These are phyloP conservation scores for Nemania abortiva DNA, from an alignment of 2,329 filamentous ascomycete species.

Conservation along the genomic window DNA sequence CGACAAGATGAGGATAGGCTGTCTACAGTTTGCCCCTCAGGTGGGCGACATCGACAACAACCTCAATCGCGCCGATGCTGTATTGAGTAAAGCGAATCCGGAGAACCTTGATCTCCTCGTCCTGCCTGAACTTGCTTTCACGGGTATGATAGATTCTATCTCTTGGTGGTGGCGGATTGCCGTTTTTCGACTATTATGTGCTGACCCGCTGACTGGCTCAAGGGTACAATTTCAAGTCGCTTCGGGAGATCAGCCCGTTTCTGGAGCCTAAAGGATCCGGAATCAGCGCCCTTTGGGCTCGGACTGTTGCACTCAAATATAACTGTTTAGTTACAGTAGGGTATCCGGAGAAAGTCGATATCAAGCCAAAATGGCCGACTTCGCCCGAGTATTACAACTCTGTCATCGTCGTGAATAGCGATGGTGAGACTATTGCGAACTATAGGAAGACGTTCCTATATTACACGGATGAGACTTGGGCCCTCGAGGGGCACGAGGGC, in stretches of 20 bases:
- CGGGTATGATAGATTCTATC: constrained; percentile 60
- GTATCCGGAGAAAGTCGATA: constrained; percentile 77
- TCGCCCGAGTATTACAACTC: constrained; percentile 59
- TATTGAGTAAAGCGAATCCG: constrained; percentile 66
- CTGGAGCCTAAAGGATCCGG: constrained; percentile 76
- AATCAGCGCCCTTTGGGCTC: constrained; percentile 78
- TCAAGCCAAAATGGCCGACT: constrained; percentile 62
- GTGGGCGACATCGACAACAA: constrained; percentile 79
- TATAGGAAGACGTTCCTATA: constrained; percentile 72
- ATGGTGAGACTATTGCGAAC: constrained; percentile 71
- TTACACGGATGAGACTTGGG: constrained; percentile 72
- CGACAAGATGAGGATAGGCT: constrained; percentile 68
- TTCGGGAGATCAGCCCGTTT: constrained; percentile 74
- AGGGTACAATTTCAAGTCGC: constrained; percentile 83
- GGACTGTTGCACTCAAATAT: constrained; percentile 72
- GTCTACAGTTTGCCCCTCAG: constrained; percentile 78
- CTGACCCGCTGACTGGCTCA: constrained; percentile 38
- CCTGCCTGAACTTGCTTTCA: constrained; percentile 81
- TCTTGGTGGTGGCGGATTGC: background rate
- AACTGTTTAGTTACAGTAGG: constrained; percentile 77
- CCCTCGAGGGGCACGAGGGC: constrained; percentile 64
- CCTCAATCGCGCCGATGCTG: constrained; percentile 72
- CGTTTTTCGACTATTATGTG: background rate
- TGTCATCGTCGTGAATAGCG: constrained; percentile 65
- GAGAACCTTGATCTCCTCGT: constrained; percentile 76